Percentiles rank a stretch among this genome's conserved stretches.
Evolutionary conservation across 176 grass and related monocot species (phyloP).

Genomic region (Aegilops umbellulata): DNA sequence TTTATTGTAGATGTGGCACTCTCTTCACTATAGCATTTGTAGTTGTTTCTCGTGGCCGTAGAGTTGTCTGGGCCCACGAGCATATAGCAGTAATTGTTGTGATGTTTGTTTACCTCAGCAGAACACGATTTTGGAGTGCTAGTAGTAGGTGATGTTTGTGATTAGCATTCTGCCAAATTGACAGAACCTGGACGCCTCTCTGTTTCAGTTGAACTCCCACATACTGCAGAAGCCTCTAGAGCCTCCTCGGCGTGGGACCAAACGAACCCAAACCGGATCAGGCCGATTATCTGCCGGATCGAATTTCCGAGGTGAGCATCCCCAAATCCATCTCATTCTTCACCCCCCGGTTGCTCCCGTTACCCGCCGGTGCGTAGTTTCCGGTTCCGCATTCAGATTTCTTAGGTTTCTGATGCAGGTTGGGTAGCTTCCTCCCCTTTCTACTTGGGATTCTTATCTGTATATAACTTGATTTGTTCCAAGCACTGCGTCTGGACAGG

Average conservation of each 20-base stretch:
- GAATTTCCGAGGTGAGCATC: neutral
- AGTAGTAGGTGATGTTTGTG: too few relatives aligned
- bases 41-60: too few relatives aligned
- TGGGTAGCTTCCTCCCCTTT: neutral
- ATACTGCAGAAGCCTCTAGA: neutral
- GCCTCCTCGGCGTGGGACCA: neutral
- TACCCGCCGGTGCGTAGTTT: neutral
- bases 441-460: neutral
- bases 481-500: neutral
- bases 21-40: too few relatives aligned
- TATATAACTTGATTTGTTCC: neutral
- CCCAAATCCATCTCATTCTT: neutral
- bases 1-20: too few relatives aligned
- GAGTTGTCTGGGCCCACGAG: too few relatives aligned
- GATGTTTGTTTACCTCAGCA: too few relatives aligned
- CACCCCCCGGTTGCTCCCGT: neutral
- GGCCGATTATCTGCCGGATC: neutral
- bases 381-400: neutral
- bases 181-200: too few relatives aligned
- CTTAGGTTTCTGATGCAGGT: neutral
- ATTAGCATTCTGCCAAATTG: too few relatives aligned
- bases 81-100: too few relatives aligned
- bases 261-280: neutral
- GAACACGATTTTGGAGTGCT: too few relatives aligned
- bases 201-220: too few relatives aligned